phyloP scores from a whole-genome alignment of 495 filamentous ascomycete species.

The Penicilliopsis zonata region DNA sequence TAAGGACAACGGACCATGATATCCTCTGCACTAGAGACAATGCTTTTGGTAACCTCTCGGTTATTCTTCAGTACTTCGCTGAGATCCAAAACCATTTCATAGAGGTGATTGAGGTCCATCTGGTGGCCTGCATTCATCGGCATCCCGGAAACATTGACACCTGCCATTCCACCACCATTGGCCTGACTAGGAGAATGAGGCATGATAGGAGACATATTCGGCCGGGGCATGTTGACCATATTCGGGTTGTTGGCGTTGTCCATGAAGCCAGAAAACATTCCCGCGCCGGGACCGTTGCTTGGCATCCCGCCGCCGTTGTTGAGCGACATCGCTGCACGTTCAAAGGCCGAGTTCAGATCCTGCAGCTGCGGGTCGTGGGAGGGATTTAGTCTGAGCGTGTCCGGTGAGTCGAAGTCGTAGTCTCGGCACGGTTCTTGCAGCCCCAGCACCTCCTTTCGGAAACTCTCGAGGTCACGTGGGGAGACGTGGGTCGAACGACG shows the following conservation, averaged over 20 bases:
- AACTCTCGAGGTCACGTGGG: constrained; percentile 32
- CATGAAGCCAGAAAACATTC: constrained; percentile 21
- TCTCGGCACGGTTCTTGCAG: constrained; percentile 17
- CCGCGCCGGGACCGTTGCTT: constrained; percentile 15
- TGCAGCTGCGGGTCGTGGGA: constrained; percentile 21
- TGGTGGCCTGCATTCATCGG: constrained; percentile 74
- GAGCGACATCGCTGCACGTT: constrained; percentile 22
- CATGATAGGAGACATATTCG: constrained; percentile 21
- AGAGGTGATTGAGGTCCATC: constrained; percentile 77
- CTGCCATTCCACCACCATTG: constrained; percentile 48
- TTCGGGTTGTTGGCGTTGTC: constrained; percentile 21
- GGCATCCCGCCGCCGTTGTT: constrained; percentile 22
- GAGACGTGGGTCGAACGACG: constrained; percentile 36
- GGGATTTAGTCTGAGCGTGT: constrained; percentile 13
- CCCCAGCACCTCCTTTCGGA: constrained; percentile 30
- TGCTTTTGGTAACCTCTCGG: constrained; percentile 59
- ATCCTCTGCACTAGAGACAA: constrained; percentile 56
- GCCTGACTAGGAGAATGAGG: constrained; percentile 27
- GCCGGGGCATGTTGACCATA: constrained; percentile 25
- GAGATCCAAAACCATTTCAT: constrained; percentile 71
- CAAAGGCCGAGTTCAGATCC: constrained; percentile 26
- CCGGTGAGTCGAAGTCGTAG: constrained; percentile 19
- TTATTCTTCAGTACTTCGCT: constrained; percentile 67
- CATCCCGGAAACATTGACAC: constrained; percentile 35
- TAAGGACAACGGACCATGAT: constrained; percentile 33